Percentiles rank a stretch among this genome's conserved stretches.
Conservation (phyloP, 768 basidiomycete species). For the Termitomyces sp. region DNA sequence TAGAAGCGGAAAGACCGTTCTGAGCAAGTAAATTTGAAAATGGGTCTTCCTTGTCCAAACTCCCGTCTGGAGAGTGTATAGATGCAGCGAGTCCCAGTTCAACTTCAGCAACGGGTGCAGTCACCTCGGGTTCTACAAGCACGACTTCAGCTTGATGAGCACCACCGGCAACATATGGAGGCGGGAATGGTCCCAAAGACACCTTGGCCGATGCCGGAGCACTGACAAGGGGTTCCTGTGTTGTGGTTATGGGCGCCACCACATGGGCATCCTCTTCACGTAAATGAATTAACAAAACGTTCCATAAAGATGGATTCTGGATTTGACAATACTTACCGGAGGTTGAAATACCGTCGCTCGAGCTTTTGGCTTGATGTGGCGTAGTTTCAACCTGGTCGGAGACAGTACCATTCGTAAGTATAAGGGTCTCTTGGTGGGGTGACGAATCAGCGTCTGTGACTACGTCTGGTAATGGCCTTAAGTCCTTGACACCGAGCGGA, state of each 20-base stretch:
- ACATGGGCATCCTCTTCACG: background rate
- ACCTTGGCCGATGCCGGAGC: constrained; percentile 9
- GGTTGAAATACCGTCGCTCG: background rate
- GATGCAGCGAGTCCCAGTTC: constrained; percentile 18
- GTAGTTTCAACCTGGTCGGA: background rate
- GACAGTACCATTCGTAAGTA: background rate
- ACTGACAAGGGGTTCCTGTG: constrained; percentile 7
- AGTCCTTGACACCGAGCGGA: constrained; percentile 59
- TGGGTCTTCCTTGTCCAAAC: constrained; percentile 4
- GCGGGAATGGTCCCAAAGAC: constrained; percentile 14
- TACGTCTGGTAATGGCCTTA: constrained; percentile 54
- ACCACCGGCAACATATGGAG: constrained; percentile 10
- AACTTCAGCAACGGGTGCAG: background rate
- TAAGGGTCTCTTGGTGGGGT: background rate
- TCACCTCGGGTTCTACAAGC: background rate
- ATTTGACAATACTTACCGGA: constrained; percentile 8
- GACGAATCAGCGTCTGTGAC: constrained; percentile 16
- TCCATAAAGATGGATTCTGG: background rate
- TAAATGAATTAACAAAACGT: constrained; percentile 3
- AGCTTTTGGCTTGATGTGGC: background rate
- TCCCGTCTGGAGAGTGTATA: constrained; percentile 12
- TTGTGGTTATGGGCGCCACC: constrained; percentile 7
- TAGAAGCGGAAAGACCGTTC: constrained; percentile 42
- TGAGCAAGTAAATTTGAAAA: constrained; percentile 10
- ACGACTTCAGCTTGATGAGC: background rate